phyloP scores from a whole-genome alignment of 371 early-diverging fungal genomes.

The Globomyces sp. region DNA sequence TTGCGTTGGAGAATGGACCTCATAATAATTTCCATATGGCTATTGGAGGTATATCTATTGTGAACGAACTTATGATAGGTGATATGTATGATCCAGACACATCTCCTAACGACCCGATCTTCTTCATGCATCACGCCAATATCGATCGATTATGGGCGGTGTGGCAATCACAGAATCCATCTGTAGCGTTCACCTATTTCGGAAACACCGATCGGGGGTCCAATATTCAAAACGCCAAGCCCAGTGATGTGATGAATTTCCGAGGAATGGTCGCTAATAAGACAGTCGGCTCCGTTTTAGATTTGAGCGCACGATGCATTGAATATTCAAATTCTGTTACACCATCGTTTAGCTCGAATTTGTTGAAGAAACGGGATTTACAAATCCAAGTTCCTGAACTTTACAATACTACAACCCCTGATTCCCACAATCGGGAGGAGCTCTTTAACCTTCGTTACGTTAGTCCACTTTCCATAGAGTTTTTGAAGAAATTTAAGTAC shows the following conservation, averaged over 20 bases:
- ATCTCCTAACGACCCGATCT: constrained; percentile 57
- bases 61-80: constrained; percentile 22
- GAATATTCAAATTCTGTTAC: constrained; percentile 24
- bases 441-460: constrained; percentile 25
- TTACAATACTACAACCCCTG: constrained; percentile 19
- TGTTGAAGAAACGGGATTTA: too few species aligned
- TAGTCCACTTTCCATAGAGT: constrained; percentile 14
- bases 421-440: constrained; percentile 32
- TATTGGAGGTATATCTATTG: constrained; percentile 30
- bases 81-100: constrained; percentile 25
- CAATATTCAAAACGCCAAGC: constrained; percentile 6
- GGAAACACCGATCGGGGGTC: constrained; percentile 10
- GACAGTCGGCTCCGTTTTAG: constrained; percentile 17
- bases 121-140: constrained; percentile 59
- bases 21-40: constrained; percentile 50
- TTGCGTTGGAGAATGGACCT: constrained; percentile 43
- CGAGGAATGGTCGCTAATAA: constrained; percentile 19
- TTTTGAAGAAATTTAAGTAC: constrained; percentile 21
- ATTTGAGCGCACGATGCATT: constrained; percentile 19
- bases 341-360: too few species aligned
- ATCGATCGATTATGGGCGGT: constrained; percentile 55
- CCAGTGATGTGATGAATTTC: constrained; percentile 19
- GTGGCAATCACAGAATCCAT: constrained; percentile 43
- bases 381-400: neutral
- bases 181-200: constrained; percentile 14